Evolutionary conservation across 2,329 filamentous ascomycete species (phyloP), one percentile per base, ranked within the genome.

Genomic region (Exophiala oligosperma): DNA sequence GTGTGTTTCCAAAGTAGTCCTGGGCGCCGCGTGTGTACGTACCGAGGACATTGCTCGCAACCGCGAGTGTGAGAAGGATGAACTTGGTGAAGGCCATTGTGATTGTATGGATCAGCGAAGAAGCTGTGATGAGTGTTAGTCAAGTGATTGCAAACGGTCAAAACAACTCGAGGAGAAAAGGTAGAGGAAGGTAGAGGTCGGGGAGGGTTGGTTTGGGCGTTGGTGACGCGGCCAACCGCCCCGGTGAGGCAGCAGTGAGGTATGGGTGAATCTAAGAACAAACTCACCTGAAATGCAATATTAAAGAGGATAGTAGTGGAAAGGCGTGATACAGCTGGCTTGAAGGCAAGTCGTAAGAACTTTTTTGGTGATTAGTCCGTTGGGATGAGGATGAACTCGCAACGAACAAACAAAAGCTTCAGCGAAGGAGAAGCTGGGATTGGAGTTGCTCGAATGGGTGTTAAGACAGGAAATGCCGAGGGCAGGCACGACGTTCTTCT

Each of bases 11-110:
- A 4, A 28, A 44, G 28, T 11, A 35, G 11, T 6, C 35, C 23
- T 3, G 43, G 51, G 23, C 21, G 50, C 12, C n/a, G 32, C n/a
- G 49, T 17, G 17, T 17, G 48, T 32, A 60, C 66, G 69, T 75
- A 79, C 81, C 83, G 65, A 78, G 73, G 61, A 77, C 83, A 54
- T 76, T 67, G 71, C 79, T 75, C 67, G 77, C 77, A 56, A 79
- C 76, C 66, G 81, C 81, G 72, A 86, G 74, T 60, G 76, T 79
- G 60, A 84, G 81, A 62, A 85, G 72, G 66, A 82, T 73, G 74
- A 82, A 80, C 73, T 80, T 84, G 69, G 77, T 70, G 74, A 82
- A 73, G 64, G 76, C 77, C 79, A 84, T 84, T 71, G 68, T 57
- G 64, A 49, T 51, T 51, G 26, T 59, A 64, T 58, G 54, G 38